Evolutionary conservation across 108 stramenopile species (phyloP).

Genomic region (Halocafeteria seosinensis): DNA sequence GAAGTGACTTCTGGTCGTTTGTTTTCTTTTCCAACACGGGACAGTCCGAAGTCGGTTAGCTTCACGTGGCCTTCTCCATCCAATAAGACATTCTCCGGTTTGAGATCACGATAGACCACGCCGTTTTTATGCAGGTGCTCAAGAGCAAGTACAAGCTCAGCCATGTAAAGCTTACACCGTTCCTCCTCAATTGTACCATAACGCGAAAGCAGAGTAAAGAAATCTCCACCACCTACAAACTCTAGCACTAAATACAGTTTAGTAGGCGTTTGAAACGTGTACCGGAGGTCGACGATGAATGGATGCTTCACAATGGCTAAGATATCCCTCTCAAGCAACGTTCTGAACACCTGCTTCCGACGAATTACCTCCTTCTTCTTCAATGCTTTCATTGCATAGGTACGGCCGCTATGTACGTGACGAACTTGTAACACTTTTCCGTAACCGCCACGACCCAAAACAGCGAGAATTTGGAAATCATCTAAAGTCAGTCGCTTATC

Average conservation of each 20-base stretch:
- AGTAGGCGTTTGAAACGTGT: constrained; percentile 19
- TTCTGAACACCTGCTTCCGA: constrained; percentile 89
- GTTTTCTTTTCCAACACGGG: not conserved
- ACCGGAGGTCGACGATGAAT: constrained; percentile 19
- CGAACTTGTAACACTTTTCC: constrained; percentile 72
- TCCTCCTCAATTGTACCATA: constrained; percentile 29
- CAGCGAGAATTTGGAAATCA: constrained; percentile 20
- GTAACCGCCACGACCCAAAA: constrained; percentile 82
- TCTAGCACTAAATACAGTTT: constrained; percentile 24
- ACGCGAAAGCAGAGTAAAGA: constrained; percentile 11
- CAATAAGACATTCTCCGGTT: constrained; percentile 90
- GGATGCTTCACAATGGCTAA: constrained; percentile 75
- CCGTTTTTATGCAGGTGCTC: constrained; percentile 75
- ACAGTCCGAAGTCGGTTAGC: constrained; percentile 83
- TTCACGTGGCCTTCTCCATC: constrained; percentile 79
- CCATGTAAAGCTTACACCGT: constrained; percentile 77
- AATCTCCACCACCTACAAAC: constrained; percentile 22
- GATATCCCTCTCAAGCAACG: constrained; percentile 87
- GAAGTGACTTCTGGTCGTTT: not conserved
- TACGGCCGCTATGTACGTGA: constrained; percentile 34
- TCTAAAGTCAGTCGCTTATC: not conserved
- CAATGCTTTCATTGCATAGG: constrained; percentile 82
- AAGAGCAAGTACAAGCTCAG: constrained; percentile 82
- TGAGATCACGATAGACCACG: constrained; percentile 87
- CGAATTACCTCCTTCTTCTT: constrained; percentile 88